Evolutionary conservation across 352 stramenopile species (phyloP).

Genomic region (Globisporangium cystogenes): DNA sequence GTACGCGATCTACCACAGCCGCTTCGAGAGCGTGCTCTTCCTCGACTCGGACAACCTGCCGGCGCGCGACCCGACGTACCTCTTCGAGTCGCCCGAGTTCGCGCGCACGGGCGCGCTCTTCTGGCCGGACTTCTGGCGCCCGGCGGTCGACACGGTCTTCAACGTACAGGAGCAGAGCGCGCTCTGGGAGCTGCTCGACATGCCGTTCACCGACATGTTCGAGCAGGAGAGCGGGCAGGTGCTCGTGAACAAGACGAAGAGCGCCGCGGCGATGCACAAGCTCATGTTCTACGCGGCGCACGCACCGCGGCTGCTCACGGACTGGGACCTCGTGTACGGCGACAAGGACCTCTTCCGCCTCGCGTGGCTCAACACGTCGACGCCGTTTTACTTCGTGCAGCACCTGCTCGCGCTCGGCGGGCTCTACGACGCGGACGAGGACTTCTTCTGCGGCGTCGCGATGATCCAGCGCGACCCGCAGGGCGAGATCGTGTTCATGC

Average conservation of each 20-base stretch:
- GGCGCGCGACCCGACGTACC: conserved; percentile 69
- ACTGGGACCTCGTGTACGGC: conserved; percentile 66
- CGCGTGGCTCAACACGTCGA: conserved; percentile 71
- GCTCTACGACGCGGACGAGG: conserved; percentile 34
- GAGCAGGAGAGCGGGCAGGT: conserved; percentile 81
- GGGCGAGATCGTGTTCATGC: conserved; percentile 74
- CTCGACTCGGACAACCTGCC: conserved; percentile 83
- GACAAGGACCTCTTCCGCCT: conserved; percentile 79
- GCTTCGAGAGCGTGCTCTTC: conserved; percentile 74
- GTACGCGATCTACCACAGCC: conserved; percentile 70
- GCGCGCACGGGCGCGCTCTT: conserved; percentile 58
- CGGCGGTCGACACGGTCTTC: conserved; percentile 48
- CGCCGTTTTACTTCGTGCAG: conserved; percentile 62
- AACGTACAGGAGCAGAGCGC: conserved; percentile 68
- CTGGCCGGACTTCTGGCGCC: conserved; percentile 84
- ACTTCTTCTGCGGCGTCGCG: conserved; percentile 73
- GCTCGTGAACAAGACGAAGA: conserved; percentile 49
- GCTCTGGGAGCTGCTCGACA: conserved; percentile 69
- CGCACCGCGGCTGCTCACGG: conserved; percentile 44
- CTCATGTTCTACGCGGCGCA: conserved; percentile 80
- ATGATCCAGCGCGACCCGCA: conserved; percentile 75
- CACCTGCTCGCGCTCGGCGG: conserved; percentile 50
- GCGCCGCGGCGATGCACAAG: conserved; percentile 39
- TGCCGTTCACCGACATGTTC: conserved; percentile 85
- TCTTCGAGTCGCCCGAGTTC: conserved; percentile 73